phyloP scores from a whole-genome alignment of 768 basidiomycete species.

The Boletus sp. region DNA sequence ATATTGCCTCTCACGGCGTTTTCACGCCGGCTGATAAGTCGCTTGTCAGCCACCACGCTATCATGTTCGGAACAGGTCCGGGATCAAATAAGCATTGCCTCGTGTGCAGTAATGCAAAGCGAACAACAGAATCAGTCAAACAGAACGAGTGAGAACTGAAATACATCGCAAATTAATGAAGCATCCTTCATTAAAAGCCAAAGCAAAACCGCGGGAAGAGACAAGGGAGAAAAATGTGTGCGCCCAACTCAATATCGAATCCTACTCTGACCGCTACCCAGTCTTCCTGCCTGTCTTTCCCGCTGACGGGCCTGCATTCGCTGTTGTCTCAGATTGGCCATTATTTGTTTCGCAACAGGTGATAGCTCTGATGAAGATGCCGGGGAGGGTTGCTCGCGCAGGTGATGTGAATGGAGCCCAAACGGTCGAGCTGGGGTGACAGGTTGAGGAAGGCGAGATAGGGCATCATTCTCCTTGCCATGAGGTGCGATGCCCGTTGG shows the following conservation, averaged over 20 bases:
- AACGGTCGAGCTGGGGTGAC: slow-evolving; percentile 48
- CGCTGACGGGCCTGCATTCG: slow-evolving; percentile 33
- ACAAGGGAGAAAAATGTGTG: background rate
- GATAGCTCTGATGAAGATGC: slow-evolving; percentile 74
- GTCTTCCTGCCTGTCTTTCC: slow-evolving; percentile 30
- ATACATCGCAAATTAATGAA: slow-evolving; percentile 17
- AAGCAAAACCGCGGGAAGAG: slow-evolving; percentile 8
- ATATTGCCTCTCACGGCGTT: background rate
- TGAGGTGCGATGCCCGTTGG: too few species aligned
- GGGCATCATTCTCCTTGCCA: slow-evolving; percentile 25
- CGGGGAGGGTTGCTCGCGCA: slow-evolving; percentile 49
- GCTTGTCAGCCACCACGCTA: background rate
- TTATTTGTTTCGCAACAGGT: slow-evolving; percentile 63
- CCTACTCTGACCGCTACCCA: slow-evolving; percentile 32
- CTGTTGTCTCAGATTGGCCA: slow-evolving; percentile 58
- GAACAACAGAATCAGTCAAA: slow-evolving; percentile 2
- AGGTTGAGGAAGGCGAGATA: slow-evolving; percentile 35
- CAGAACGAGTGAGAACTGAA: slow-evolving; percentile 9
- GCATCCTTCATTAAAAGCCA: slow-evolving; percentile 11
- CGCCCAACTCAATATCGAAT: slow-evolving; percentile 25
- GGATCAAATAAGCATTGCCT: background rate
- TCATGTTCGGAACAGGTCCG: background rate
- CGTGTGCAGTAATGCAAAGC: background rate
- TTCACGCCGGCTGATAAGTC: background rate
- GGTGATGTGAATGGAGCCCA: slow-evolving; percentile 32